phyloP scores from a whole-genome alignment of 805 yeast genomes.

The Zygoascus flipseniorum region DNA sequence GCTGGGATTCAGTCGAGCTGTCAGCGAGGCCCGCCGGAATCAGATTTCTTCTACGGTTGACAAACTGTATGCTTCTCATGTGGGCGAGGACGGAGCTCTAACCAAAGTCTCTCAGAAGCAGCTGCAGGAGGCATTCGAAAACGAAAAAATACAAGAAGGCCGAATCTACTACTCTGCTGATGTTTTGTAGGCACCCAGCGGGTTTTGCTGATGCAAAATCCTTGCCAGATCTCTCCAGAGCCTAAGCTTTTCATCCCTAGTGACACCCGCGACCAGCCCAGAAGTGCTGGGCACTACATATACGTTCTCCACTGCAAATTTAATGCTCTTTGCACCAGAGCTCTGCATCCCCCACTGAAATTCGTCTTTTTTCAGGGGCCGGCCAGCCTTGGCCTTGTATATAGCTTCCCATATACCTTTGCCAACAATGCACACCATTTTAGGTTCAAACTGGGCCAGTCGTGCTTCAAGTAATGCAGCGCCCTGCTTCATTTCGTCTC shows the following conservation, averaged over 20 bases:
- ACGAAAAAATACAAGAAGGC: constrained; percentile 2
- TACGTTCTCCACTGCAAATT: constrained; percentile 27
- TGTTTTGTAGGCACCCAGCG: not conserved
- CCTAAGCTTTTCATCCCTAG: constrained; percentile 36
- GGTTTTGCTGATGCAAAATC: not conserved
- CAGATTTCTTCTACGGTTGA: constrained; percentile 22
- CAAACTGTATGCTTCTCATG: constrained; percentile 21
- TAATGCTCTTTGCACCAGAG: constrained; percentile 8
- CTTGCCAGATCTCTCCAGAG: constrained; percentile 40
- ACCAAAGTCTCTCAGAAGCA: constrained; percentile 15
- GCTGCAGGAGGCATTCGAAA: constrained; percentile 12
- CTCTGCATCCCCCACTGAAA: constrained; percentile 49
- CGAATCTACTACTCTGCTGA: not conserved
- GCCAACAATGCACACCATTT: constrained; percentile 52
- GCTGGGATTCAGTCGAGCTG: constrained; percentile 19
- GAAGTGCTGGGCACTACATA: constrained; percentile 68
- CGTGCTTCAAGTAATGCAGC: constrained; percentile 45
- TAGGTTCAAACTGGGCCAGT: constrained; percentile 33
- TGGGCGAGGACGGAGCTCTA: constrained; percentile 14
- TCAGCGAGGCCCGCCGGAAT: constrained; percentile 8
- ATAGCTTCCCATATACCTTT: constrained; percentile 68
- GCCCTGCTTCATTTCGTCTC: constrained; percentile 44
- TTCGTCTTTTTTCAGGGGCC: constrained; percentile 22
- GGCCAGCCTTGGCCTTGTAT: constrained; percentile 30
- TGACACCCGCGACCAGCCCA: constrained; percentile 53